Evolutionary conservation across 2,329 filamentous ascomycete genomes (phyloP).

Genomic region (Diaporthe sp.): DNA sequence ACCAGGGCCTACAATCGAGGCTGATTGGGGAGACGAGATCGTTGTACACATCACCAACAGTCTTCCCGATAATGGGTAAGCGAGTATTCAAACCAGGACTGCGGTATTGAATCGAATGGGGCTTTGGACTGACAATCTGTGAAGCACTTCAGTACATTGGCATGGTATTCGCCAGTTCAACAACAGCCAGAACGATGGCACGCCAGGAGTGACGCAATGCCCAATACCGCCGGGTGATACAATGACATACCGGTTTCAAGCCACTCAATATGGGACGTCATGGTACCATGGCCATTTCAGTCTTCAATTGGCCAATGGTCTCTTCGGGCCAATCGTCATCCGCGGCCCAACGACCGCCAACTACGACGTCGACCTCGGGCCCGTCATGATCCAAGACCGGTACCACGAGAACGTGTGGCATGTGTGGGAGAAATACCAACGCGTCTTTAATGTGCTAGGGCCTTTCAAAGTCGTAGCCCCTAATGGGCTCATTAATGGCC

Average conservation of each 20-base stretch:
- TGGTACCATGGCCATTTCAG: slow-evolving; percentile 60
- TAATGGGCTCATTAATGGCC: slow-evolving; percentile 36
- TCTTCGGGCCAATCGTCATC: slow-evolving; percentile 73
- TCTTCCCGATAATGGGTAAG: slow-evolving; percentile 64
- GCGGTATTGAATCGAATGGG: too few relatives aligned
- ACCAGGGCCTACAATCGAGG: slow-evolving; percentile 71
- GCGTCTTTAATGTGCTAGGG: slow-evolving; percentile 9
- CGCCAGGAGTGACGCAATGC: slow-evolving; percentile 71
- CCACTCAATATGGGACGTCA: slow-evolving; percentile 62
- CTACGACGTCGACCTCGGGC: slow-evolving; percentile 75
- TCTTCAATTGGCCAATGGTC: slow-evolving; percentile 67
- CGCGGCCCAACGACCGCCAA: slow-evolving; percentile 70
- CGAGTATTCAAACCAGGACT: accelerated
- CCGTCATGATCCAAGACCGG: slow-evolving; percentile 72
- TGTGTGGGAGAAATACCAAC: slow-evolving; percentile 21
- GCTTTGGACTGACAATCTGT: background rate
- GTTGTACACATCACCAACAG: slow-evolving; percentile 74
- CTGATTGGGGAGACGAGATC: slow-evolving; percentile 72
- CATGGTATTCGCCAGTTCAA: slow-evolving; percentile 77
- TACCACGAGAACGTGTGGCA: slow-evolving; percentile 54
- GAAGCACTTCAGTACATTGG: slow-evolving; percentile 70
- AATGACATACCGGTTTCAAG: slow-evolving; percentile 67
- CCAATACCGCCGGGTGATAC: slow-evolving; percentile 45
- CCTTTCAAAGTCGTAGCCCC: slow-evolving; percentile 16
- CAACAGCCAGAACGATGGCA: slow-evolving; percentile 62